Conservation (phyloP, 2,329 filamentous ascomycete species). For the Pseudocercospora pini-densiflorae region DNA sequence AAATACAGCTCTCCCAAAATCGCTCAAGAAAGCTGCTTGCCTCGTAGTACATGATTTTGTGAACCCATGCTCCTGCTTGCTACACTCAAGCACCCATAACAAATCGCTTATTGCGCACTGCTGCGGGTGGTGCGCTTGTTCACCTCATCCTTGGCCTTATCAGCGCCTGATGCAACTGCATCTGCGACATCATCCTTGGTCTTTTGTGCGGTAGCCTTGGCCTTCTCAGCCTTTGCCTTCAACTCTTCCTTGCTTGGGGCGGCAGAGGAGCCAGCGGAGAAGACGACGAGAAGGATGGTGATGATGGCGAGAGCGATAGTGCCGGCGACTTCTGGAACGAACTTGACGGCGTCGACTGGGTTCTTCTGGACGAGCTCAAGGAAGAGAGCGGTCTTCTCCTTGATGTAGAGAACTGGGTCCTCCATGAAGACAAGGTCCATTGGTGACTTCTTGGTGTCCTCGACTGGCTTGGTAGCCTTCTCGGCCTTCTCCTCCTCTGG, state of each 20-base stretch:
- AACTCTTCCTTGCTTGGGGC: slow-evolving; percentile 67
- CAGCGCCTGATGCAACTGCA: slow-evolving; percentile 63
- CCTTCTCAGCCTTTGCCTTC: slow-evolving; percentile 75
- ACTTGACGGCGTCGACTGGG: slow-evolving; percentile 82
- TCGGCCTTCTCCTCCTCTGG: slow-evolving; percentile 80
- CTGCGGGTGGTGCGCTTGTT: slow-evolving; percentile 55
- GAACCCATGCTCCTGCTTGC: not conserved
- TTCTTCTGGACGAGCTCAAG: slow-evolving; percentile 80
- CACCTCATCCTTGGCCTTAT: slow-evolving; percentile 74
- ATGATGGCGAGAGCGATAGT: slow-evolving; percentile 73
- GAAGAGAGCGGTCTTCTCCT: slow-evolving; percentile 94
- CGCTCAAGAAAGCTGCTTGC: not conserved
- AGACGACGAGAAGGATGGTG: slow-evolving; percentile 71
- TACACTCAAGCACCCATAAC: not conserved
- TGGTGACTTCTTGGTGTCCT: slow-evolving; percentile 67
- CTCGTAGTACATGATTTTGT: slow-evolving; percentile 7
- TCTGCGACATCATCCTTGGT: slow-evolving; percentile 73
- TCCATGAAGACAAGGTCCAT: slow-evolving; percentile 85
- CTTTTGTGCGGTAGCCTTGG: slow-evolving; percentile 71
- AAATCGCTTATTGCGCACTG: slow-evolving; percentile 22
- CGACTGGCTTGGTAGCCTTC: slow-evolving; percentile 76
- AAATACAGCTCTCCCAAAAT: slow-evolving; percentile 8
- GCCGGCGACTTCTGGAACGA: slow-evolving; percentile 88
- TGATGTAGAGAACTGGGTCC: slow-evolving; percentile 84
- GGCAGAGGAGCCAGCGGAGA: slow-evolving; percentile 65